Base-by-base conservation (phyloP, 2,329 filamentous ascomycete species). In the Nigrospora osmanthi region DNA sequence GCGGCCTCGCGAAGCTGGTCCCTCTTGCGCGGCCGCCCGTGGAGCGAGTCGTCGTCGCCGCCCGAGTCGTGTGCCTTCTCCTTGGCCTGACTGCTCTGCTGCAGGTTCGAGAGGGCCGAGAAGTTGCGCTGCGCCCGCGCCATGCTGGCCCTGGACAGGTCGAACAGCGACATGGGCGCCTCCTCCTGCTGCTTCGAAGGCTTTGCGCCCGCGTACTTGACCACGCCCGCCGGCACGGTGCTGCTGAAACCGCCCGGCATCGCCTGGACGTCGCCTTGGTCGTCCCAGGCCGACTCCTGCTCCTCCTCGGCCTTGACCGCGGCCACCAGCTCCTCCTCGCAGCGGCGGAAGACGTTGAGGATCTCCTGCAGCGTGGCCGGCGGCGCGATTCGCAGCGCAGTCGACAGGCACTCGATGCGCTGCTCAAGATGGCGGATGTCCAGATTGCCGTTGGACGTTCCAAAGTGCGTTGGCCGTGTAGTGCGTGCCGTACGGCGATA, bases 341-440 rank as follows among this genome's bases (percentile, higher is more conserved):
- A 89, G 38, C 84, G 75, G 12, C 85, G 79, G 70, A 86, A 93
- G 1, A 80, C 81, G 41, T 80, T 82, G 3, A 93, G 67, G 13
- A 93, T 85, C 52, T 89, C 85, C 47, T 86, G 81, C 0, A 93
- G 72, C 12, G 85, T 80, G 1, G 74, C 68, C 0, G 80, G 67
- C 1, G 87, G 88, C 0, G 87, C 86, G 41, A 90, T 76, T 10
- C 87, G 76, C 15, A 93, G 71, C 1, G 88, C 85, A 12, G 85
- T 81, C 1, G 85, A 81, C 2, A 94, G 70, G 34, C 89, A 85
- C 55, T 91, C 88, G 59, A 89, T 87, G 17, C 87, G 80, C 59
- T 91, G 87, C 55, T 91, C 85, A 1, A 93, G 69, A 52, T 87
- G 81, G 30, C 86, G 77, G 43, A 93, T 76, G 47, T 81, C 70